phyloP scores from a whole-genome alignment of 2,329 filamentous ascomycete species.

The Microcyclospora tardicrescens region DNA sequence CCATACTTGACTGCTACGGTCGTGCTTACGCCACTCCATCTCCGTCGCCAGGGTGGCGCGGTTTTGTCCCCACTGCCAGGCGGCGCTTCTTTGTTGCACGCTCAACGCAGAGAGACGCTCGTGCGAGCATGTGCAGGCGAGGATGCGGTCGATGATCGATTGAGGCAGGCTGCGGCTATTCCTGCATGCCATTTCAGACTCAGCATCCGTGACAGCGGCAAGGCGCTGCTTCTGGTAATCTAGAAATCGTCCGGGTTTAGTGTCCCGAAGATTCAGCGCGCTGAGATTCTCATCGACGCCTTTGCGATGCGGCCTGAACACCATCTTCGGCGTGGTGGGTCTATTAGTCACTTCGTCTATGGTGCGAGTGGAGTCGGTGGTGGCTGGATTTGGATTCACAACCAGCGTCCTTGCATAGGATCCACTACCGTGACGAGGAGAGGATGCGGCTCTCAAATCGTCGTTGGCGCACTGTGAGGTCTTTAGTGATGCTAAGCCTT shows the following conservation, averaged over 20 bases:
- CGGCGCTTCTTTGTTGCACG: conserved; percentile 18
- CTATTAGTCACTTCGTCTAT: conserved; percentile 18
- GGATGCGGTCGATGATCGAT: conserved; percentile 21
- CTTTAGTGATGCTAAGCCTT: conserved; percentile 2
- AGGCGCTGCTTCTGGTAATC: conserved; percentile 15
- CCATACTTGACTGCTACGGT: conserved; percentile 25
- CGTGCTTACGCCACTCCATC: conserved; percentile 23
- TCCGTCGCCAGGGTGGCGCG: conserved; percentile 20
- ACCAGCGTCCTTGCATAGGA: conserved; percentile 15
- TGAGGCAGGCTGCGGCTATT: conserved; percentile 19
- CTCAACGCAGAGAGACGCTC: conserved; percentile 18
- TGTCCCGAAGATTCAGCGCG: conserved; percentile 8
- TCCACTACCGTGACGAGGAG: neutral
- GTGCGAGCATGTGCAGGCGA: conserved; percentile 12
- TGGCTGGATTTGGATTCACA: neutral
- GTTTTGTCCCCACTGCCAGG: conserved; percentile 23
- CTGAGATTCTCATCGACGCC: conserved; percentile 14
- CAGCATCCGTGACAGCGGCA: conserved; percentile 3
- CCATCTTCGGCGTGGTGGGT: conserved; percentile 15
- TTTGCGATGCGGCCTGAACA: conserved; percentile 21
- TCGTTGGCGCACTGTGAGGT: neutral
- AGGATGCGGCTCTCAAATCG: neutral
- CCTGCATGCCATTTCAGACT: conserved; percentile 13
- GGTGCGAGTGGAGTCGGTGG: conserved; percentile 10
- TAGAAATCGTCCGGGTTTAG: conserved; percentile 12